These are phyloP conservation scores for Mimosa pudica DNA, from an alignment of 306 rosid genomes.

Conservation along the genomic window DNA sequence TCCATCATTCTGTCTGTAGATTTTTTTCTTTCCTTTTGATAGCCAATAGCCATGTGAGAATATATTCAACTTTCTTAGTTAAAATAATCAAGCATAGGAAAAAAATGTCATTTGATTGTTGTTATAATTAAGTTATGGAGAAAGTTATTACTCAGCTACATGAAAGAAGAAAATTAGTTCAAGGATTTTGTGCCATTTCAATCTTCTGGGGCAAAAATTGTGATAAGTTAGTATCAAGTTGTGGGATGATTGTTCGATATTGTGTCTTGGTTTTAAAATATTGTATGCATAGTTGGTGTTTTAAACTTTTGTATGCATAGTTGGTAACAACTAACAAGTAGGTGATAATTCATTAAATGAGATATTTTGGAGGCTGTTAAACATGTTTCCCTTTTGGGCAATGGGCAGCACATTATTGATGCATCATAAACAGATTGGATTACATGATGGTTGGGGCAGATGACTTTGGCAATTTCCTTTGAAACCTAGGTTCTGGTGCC, in stretches of 20 bases:
- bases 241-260: background rate
- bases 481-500: background rate
- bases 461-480: background rate
- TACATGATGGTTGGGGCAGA: background rate
- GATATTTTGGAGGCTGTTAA: background rate
- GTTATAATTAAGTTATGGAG: background rate
- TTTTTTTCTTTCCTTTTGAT: background rate
- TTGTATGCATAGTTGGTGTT: background rate
- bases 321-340: background rate
- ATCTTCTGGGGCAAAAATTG: background rate
- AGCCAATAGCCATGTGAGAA: constrained; percentile 1
- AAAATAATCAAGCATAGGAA: background rate
- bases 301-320: background rate
- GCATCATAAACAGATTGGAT: background rate
- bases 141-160: background rate
- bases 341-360: background rate
- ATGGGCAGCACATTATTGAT: background rate
- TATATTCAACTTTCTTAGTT: background rate
- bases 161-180: background rate
- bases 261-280: background rate
- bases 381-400: background rate
- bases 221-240: background rate
- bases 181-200: background rate
- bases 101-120: background rate
- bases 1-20: background rate